These are phyloP conservation scores for Penicillium crystallinum DNA, from an alignment of 495 filamentous ascomycete genomes.

Conservation along the genomic window DNA sequence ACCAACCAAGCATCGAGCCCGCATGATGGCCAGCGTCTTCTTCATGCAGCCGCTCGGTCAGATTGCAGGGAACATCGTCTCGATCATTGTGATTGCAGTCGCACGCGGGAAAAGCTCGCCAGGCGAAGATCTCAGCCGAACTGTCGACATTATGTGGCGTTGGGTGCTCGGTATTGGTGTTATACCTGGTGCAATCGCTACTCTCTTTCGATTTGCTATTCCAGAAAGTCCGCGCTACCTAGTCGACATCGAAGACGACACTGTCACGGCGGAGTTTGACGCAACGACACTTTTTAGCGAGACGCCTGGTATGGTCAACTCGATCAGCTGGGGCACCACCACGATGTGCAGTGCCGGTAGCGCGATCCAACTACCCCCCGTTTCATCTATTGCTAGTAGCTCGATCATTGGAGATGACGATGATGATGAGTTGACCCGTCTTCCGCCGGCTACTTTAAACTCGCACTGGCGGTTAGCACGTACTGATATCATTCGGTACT, in stretches of 20 bases:
- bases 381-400: constrained; percentile 23
- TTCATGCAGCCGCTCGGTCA: constrained; percentile 63
- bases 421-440: constrained; percentile 14
- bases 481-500: constrained; percentile 43
- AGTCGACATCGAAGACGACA: constrained; percentile 47
- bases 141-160: constrained; percentile 53
- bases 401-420: constrained; percentile 18
- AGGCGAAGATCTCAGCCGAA: constrained; percentile 29
- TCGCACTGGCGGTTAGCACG: constrained; percentile 39
- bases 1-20: constrained; percentile 51
- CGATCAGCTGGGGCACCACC: constrained; percentile 2
- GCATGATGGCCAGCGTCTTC: constrained; percentile 64
- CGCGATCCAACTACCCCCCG: constrained; percentile 20
- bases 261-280: constrained; percentile 43
- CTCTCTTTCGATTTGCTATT: constrained; percentile 54
- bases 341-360: constrained; percentile 5
- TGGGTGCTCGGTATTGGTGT: constrained; percentile 56
- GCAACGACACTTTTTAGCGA: constrained; percentile 38
- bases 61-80: constrained; percentile 53
- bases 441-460: constrained; percentile 38
- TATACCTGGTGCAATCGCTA: constrained; percentile 54
- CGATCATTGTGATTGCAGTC: constrained; percentile 41
- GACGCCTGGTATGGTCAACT: constrained; percentile 15
- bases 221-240: constrained; percentile 57
- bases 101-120: constrained; percentile 20